phyloP scores from a whole-genome alignment of 257 asterid species.

The Voacanga thouarsii region DNA sequence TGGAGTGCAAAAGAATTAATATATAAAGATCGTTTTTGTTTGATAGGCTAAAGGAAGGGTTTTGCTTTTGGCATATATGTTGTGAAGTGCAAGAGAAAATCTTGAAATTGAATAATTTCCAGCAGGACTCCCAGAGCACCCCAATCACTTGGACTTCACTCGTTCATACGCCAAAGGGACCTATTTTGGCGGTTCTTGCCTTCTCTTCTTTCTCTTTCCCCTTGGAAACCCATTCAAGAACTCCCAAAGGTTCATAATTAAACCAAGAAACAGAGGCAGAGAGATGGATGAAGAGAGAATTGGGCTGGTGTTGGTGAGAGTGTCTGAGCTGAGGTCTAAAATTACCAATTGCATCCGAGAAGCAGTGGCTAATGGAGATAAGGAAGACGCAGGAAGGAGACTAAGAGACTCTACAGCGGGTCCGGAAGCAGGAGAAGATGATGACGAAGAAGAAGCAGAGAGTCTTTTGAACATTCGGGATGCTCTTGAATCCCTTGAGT shows the following conservation, averaged over 20 bases:
- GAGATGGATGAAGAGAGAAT: conserved; percentile 45
- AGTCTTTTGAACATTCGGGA: conserved; percentile 62
- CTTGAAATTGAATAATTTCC: conserved; percentile 10
- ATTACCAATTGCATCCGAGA: conserved; percentile 32
- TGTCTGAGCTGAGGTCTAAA: conserved; percentile 39
- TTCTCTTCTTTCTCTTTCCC: background rate
- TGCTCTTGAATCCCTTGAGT: conserved; percentile 83
- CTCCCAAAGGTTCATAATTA: background rate
- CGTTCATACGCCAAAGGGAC: background rate
- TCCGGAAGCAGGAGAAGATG: conserved; percentile 14
- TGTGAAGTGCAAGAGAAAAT: background rate
- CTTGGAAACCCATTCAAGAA: background rate
- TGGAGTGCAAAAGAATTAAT: too few species aligned
- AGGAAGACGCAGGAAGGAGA: conserved; percentile 14
- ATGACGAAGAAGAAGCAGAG: conserved; percentile 44
- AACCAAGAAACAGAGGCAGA: background rate
- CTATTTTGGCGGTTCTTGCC: conserved; percentile 18
- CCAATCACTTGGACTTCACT: conserved; percentile 19
- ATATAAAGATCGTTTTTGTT: background rate
- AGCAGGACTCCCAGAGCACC: conserved; percentile 16
- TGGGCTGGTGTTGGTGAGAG: conserved; percentile 41
- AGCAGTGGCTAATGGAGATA: conserved; percentile 14
- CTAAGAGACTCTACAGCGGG: conserved; percentile 9
- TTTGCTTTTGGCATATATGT: conserved; percentile 7
- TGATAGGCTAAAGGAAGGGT: background rate